Evolutionary conservation across 306 rosid genomes (phyloP).

Genomic region (Pyrus communis): DNA sequence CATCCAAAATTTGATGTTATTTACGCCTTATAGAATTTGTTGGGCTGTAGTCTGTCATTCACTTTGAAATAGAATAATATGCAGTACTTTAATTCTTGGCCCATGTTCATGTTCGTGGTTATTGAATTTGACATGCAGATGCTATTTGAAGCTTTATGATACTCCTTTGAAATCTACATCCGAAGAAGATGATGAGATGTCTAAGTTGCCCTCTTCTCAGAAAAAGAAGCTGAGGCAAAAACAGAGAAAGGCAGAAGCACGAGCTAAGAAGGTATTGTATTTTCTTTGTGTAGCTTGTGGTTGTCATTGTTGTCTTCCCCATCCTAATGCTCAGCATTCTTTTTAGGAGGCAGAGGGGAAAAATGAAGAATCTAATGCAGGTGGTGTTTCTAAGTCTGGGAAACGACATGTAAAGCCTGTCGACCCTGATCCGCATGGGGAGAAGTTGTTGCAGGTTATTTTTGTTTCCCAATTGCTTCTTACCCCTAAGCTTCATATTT

Average conservation of each 20-base stretch:
- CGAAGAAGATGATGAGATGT: slow-evolving; percentile 73
- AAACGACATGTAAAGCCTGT: slow-evolving; percentile 81
- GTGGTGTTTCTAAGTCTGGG: slow-evolving; percentile 66
- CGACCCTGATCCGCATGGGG: slow-evolving; percentile 89
- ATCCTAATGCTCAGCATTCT: slow-evolving; percentile 20
- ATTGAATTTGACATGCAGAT: slow-evolving; percentile 42
- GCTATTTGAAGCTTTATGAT: slow-evolving; percentile 83
- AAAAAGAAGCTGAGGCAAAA: slow-evolving; percentile 95
- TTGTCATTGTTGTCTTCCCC: slow-evolving; percentile 4
- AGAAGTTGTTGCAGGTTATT: slow-evolving; percentile 83
- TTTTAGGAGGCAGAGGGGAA: slow-evolving; percentile 88
- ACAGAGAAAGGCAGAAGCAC: slow-evolving; percentile 92
- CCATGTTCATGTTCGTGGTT: not conserved
- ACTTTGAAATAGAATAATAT: not conserved
- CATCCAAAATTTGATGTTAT: not conserved
- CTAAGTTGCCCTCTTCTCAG: slow-evolving; percentile 88
- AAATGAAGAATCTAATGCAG: slow-evolving; percentile 63
- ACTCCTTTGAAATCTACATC: slow-evolving; percentile 70
- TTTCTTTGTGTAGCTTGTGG: slow-evolving; percentile 17
- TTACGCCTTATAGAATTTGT: not conserved
- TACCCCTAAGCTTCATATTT: not conserved
- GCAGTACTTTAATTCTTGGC: not conserved
- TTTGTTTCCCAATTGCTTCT: slow-evolving; percentile 6
- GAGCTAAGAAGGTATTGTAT: slow-evolving; percentile 74
- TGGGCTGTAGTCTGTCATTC: not conserved